These are phyloP conservation scores for Simmondsia chinensis DNA, from an alignment of 148 eudicot species.

Conservation along the genomic window DNA sequence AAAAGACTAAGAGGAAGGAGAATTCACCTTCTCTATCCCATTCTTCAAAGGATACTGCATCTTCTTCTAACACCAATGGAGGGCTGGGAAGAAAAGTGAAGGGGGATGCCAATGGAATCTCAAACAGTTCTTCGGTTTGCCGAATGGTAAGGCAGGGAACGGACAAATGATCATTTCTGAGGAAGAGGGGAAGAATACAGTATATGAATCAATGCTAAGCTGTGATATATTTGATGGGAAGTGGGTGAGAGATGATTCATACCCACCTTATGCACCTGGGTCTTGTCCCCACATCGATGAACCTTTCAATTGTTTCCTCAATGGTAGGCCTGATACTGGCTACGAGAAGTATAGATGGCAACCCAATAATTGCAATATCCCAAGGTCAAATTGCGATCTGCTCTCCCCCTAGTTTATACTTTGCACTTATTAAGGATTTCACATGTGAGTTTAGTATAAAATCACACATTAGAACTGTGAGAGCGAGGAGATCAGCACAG, in stretches of 20 bases:
- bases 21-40: constrained; percentile 3
- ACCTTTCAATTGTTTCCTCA: constrained; percentile 48
- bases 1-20: not conserved
- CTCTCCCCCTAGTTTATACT: not conserved
- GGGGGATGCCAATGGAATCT: too few relatives aligned
- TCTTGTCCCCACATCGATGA: constrained; percentile 67
- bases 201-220: constrained; percentile 21
- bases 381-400: constrained; percentile 31
- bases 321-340: constrained; percentile 49
- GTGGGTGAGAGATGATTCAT: constrained; percentile 64
- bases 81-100: not conserved
- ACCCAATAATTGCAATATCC: constrained; percentile 54
- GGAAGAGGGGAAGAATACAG: constrained; percentile 8
- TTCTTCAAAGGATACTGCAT: not conserved
- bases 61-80: not conserved
- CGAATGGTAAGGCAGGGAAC: too few relatives aligned
- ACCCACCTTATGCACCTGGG: constrained; percentile 53
- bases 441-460: too few relatives aligned
- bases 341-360: constrained; percentile 69
- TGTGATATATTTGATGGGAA: constrained; percentile 64
- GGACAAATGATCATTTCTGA: too few relatives aligned
- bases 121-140: too few relatives aligned
- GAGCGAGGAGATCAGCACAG: too few relatives aligned
- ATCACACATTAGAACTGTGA: too few relatives aligned
- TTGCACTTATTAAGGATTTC: not conserved